Percentiles rank a stretch among this genome's conserved stretches.
phyloP scores from a whole-genome alignment of 2,329 filamentous ascomycete genomes.

The Fusarium buharicum region DNA sequence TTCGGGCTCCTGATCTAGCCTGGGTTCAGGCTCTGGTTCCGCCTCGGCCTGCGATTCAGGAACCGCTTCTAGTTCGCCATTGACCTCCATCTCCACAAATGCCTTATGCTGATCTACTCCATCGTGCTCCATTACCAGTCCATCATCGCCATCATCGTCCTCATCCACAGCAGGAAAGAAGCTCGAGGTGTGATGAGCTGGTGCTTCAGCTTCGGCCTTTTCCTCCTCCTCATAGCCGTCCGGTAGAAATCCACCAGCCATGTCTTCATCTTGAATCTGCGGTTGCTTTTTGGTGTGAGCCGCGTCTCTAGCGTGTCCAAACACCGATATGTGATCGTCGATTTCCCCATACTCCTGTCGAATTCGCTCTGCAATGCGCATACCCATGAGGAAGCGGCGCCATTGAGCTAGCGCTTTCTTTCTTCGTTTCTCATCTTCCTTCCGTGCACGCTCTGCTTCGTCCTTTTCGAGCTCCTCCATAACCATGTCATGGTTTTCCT shows the following conservation, averaged over 20 bases:
- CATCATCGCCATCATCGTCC: conserved; percentile 52
- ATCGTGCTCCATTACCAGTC: conserved; percentile 50
- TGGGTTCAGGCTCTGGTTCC: neutral
- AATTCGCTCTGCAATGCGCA: conserved; percentile 83
- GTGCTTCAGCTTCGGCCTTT: conserved; percentile 51
- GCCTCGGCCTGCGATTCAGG: neutral
- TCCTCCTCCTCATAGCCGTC: conserved; percentile 65
- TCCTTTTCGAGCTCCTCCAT: conserved; percentile 83
- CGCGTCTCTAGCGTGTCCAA: conserved; percentile 59
- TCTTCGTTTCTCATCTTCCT: conserved; percentile 84
- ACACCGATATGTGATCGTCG: conserved; percentile 62
- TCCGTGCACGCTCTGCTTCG: conserved; percentile 77
- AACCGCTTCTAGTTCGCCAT: conserved; percentile 2
- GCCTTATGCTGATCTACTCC: neutral
- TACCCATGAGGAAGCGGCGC: conserved; percentile 86
- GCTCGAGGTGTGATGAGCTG: conserved; percentile 52
- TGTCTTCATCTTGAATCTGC: conserved; percentile 57
- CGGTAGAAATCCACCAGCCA: conserved; percentile 70
- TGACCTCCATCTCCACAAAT: neutral
- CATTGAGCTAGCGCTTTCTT: conserved; percentile 79
- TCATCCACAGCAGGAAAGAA: conserved; percentile 62
- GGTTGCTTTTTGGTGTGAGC: conserved; percentile 30
- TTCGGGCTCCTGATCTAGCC: neutral
- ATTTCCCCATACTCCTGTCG: conserved; percentile 78
- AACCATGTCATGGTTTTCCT: conserved; percentile 78